These are phyloP conservation scores for Dinochytrium kinnereticum DNA, from an alignment of 371 early-diverging fungal species.

Conservation along the genomic window DNA sequence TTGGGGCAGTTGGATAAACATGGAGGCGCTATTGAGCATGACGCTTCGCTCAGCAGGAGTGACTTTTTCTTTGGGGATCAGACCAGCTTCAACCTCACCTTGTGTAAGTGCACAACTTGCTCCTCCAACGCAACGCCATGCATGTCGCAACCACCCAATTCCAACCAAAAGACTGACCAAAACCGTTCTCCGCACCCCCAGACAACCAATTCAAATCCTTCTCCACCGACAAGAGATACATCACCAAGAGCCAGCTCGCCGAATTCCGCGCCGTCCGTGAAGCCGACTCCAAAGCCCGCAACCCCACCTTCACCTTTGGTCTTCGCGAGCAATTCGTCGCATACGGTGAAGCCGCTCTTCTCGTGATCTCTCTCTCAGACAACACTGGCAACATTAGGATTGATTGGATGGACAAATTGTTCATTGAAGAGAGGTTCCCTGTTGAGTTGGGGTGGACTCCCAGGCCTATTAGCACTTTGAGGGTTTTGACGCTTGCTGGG, in stretches of 20 bases:
- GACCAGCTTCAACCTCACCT: constrained; percentile 22
- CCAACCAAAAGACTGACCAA: neutral
- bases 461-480: neutral
- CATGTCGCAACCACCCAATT: neutral
- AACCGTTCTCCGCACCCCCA: neutral
- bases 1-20: neutral
- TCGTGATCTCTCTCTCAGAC: constrained; percentile 22
- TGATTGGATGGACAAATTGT: constrained; percentile 17
- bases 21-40: constrained; percentile 36
- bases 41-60: constrained; percentile 36
- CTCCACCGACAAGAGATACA: constrained; percentile 31
- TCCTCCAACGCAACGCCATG: too few relatives aligned
- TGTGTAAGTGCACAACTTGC: too few relatives aligned
- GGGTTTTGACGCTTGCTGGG: neutral
- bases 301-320: constrained; percentile 32
- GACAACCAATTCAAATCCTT: constrained; percentile 14
- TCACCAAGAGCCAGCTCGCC: constrained; percentile 33
- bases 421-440: constrained; percentile 25
- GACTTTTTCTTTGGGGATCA: constrained; percentile 39
- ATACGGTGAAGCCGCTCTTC: constrained; percentile 33
- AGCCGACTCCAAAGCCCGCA: constrained; percentile 28
- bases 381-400: constrained; percentile 19
- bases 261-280: constrained; percentile 31
- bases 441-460: constrained; percentile 20
- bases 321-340: constrained; percentile 21